phyloP scores from a whole-genome alignment of 2,329 filamentous ascomycete genomes.

The Sporothrix curviconia region DNA sequence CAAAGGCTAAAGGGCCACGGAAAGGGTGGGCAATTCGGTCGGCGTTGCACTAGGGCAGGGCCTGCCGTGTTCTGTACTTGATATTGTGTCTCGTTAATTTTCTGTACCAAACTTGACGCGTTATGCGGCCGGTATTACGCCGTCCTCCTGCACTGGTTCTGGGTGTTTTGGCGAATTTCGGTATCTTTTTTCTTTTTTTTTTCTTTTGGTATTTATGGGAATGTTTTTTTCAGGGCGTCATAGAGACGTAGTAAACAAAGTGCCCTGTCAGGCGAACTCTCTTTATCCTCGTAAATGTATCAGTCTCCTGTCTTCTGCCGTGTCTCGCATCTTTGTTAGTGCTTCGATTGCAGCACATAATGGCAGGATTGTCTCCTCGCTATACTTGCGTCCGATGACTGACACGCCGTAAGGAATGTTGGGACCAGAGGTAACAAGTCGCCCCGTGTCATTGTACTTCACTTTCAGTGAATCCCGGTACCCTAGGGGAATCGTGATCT shows the following conservation, averaged over 20 bases:
- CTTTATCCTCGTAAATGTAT: not conserved
- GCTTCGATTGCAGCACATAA: slow-evolving; percentile 66
- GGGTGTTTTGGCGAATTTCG: not conserved
- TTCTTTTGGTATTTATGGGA: not conserved
- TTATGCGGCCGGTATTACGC: too few relatives aligned
- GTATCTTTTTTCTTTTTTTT: not conserved
- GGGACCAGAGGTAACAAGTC: slow-evolving; percentile 46
- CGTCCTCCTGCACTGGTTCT: too few relatives aligned
- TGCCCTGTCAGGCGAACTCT: not conserved
- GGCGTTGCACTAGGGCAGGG: not conserved
- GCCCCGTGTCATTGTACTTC: slow-evolving; percentile 34
- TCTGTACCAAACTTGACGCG: too few relatives aligned
- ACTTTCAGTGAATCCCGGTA: slow-evolving; percentile 47
- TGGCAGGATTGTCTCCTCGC: slow-evolving; percentile 56
- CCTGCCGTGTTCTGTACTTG: not conserved
- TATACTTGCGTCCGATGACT: slow-evolving; percentile 56
- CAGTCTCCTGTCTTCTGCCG: slow-evolving; percentile 22
- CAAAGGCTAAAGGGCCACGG: not conserved
- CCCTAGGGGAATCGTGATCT: slow-evolving; percentile 58
- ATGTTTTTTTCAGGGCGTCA: not conserved
- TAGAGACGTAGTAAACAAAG: not conserved
- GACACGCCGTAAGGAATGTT: slow-evolving; percentile 45
- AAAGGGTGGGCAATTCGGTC: not conserved
- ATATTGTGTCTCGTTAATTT: not conserved
- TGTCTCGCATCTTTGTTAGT: slow-evolving; percentile 33